These are phyloP conservation scores for Immersiella caudata DNA, from an alignment of 495 filamentous ascomycete genomes.

Conservation along the genomic window DNA sequence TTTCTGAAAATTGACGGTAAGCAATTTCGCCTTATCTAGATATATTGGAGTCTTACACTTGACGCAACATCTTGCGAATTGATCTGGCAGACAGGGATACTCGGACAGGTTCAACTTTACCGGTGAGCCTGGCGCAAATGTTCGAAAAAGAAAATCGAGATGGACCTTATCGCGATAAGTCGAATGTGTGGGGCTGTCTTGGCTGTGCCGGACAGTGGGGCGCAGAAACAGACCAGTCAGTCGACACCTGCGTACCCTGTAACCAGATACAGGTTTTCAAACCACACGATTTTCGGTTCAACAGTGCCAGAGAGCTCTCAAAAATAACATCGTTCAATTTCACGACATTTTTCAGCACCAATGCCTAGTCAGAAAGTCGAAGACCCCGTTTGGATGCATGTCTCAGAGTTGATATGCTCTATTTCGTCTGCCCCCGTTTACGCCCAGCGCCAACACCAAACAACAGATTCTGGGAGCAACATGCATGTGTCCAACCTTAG, in stretches of 20 bases:
- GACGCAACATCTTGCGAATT: slow-evolving; percentile 37
- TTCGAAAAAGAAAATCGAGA: slow-evolving; percentile 29
- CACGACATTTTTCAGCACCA: no score
- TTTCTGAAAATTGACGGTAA: slow-evolving; percentile 58
- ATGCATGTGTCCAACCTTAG: no score
- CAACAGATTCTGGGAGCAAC: no score
- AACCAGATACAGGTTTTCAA: background rate
- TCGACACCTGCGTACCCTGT: background rate
- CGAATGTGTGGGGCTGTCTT: background rate
- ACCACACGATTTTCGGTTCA: no score
- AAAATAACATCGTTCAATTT: no score
- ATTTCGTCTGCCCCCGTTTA: no score
- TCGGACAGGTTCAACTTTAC: slow-evolving; percentile 2
- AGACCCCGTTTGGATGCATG: no score
- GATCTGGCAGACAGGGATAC: slow-evolving; percentile 10
- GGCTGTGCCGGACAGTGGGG: no score
- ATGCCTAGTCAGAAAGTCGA: no score
- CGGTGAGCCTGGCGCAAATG: slow-evolving; percentile 6
- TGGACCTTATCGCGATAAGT: slow-evolving; percentile 10
- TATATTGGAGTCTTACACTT: slow-evolving; percentile 30
- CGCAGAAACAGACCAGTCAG: background rate
- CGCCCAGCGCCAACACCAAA: no score
- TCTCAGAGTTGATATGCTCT: no score
- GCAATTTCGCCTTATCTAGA: slow-evolving; percentile 8
- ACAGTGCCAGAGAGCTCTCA: no score